These are phyloP conservation scores for Spathaspora girioi DNA, from an alignment of 805 yeast genomes.

Conservation along the genomic window DNA sequence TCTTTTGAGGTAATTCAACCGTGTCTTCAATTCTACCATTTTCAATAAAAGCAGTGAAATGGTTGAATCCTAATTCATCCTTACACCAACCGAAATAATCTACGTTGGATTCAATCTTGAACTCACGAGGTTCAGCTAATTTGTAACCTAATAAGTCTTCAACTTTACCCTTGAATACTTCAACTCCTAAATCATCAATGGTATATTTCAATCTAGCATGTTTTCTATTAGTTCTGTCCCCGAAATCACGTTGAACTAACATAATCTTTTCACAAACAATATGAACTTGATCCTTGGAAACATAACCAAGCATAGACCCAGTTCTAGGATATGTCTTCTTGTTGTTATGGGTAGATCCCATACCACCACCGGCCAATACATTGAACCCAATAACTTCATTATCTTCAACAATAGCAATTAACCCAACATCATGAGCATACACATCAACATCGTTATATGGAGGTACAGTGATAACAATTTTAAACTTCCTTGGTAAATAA, in stretches of 20 bases:
- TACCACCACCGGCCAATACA: constrained; percentile 94
- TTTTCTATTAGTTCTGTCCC: constrained; percentile 94
- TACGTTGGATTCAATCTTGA: constrained; percentile 78
- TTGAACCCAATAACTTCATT: constrained; percentile 76
- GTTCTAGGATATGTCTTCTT: constrained; percentile 95
- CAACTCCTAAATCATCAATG: constrained; percentile 90
- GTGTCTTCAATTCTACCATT: constrained; percentile 96
- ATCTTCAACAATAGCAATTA: constrained; percentile 77
- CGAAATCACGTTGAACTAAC: constrained; percentile 91
- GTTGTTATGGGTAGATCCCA: constrained; percentile 98
- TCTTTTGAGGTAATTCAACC: constrained; percentile 82
- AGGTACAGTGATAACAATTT: constrained; percentile 90
- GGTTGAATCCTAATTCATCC: constrained; percentile 80
- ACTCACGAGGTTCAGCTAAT: constrained; percentile 68
- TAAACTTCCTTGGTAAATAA: constrained; percentile 93
- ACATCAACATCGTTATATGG: constrained; percentile 97
- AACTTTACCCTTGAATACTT: constrained; percentile 70
- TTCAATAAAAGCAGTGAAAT: constrained; percentile 91
- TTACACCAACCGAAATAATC: constrained; percentile 93
- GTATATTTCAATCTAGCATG: constrained; percentile 98
- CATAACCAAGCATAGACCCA: constrained; percentile 82
- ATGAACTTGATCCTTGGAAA: constrained; percentile 61
- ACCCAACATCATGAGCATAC: constrained; percentile 91
- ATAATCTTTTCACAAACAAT: constrained; percentile 85
- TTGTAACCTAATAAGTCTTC: constrained; percentile 79